Conservation (phyloP, 1,284 basidiomycete species). For the Apiotrichum veenhuisii region DNA sequence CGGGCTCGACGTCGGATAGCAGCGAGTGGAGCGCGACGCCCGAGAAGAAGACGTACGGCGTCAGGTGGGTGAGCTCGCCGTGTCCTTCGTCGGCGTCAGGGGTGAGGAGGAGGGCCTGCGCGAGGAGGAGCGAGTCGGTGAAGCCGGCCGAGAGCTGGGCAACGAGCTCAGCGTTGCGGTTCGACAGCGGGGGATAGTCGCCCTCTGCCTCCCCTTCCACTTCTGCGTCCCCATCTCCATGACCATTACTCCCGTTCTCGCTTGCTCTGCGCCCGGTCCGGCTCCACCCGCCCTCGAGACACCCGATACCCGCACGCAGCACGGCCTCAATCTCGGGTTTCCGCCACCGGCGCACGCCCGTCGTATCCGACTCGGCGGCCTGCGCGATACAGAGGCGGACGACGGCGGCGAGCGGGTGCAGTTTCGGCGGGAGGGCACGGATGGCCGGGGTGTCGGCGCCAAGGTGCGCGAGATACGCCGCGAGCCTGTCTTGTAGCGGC, state of each 20-base stretch:
- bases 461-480: conserved; percentile 59
- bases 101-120: conserved; percentile 40
- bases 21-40: conserved; percentile 33
- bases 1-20: conserved; percentile 14
- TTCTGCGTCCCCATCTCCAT: conserved; percentile 1
- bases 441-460: conserved; percentile 58
- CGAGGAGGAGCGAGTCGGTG: conserved; percentile 32
- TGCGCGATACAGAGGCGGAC: conserved; percentile 46
- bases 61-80: too few species aligned
- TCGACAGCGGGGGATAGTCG: conserved; percentile 38
- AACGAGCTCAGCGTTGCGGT: conserved; percentile 66
- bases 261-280: too few species aligned
- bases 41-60: conserved; percentile 36
- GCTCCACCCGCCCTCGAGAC: conserved; percentile 23
- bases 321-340: conserved; percentile 62
- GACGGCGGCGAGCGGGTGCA: conserved; percentile 37
- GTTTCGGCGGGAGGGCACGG: conserved; percentile 28
- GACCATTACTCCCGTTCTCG: too few species aligned
- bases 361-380: conserved; percentile 41
- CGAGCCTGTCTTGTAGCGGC: conserved; percentile 57
- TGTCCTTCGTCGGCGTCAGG: conserved; percentile 22
- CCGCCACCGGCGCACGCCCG: conserved; percentile 57
- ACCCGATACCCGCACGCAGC: conserved; percentile 52
- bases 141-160: conserved; percentile 64
- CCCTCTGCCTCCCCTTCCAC: conserved; percentile 18